Conservation (phyloP, 805 yeast genomes). For the Suhomyces faveliae region DNA sequence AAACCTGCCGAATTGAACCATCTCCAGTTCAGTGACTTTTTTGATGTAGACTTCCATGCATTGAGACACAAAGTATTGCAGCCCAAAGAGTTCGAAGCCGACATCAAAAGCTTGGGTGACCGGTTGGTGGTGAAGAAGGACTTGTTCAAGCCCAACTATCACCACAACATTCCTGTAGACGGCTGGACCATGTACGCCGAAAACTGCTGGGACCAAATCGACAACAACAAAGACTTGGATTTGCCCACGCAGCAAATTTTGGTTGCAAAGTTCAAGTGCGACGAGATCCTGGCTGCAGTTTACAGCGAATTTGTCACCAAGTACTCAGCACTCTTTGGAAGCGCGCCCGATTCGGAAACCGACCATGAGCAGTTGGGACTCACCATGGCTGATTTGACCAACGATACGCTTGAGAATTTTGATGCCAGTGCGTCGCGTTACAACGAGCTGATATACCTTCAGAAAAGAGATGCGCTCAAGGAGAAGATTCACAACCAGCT, state of each 20-base stretch:
- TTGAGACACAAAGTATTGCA: conserved; percentile 84
- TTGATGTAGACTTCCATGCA: conserved; percentile 79
- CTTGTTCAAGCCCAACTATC: conserved; percentile 68
- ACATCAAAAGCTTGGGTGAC: conserved; percentile 63
- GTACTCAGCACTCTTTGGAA: conserved; percentile 15
- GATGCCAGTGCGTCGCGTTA: conserved; percentile 79
- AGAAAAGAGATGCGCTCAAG: conserved; percentile 52
- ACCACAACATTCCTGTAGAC: conserved; percentile 85
- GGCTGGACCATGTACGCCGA: conserved; percentile 94
- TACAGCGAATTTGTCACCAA: conserved; percentile 28
- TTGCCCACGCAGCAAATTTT: conserved; percentile 94
- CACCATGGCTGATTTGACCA: conserved; percentile 43
- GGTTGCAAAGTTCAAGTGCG: conserved; percentile 93
- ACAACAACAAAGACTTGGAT: conserved; percentile 88
- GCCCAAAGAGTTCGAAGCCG: conserved; percentile 63
- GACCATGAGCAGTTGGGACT: conserved; percentile 49
- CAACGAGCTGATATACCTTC: conserved; percentile 60
- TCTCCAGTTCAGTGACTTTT: conserved; percentile 66
- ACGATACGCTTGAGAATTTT: conserved; percentile 49
- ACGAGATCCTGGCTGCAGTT: conserved; percentile 63
- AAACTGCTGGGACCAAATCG: conserved; percentile 93
- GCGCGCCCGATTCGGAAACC: conserved; percentile 18
- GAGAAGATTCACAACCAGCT: conserved; percentile 44
- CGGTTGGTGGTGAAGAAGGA: conserved; percentile 45
- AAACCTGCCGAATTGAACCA: conserved; percentile 67